These are phyloP conservation scores for Fonsecaea erecta DNA, from an alignment of 2,329 filamentous ascomycete species.

Conservation along the genomic window DNA sequence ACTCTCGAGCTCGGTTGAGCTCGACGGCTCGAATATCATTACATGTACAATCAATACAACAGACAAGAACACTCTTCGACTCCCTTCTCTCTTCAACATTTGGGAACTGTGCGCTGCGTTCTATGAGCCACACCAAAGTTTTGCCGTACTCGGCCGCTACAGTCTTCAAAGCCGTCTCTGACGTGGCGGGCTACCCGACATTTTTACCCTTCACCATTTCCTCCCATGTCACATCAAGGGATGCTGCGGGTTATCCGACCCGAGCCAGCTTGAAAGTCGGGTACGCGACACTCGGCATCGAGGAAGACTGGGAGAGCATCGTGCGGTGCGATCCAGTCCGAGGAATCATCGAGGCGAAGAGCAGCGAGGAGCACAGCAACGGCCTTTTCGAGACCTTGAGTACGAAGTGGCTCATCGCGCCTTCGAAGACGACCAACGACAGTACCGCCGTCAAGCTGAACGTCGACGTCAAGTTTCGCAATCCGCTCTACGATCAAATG, in stretches of 20 bases:
- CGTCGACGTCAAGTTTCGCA: slow-evolving; percentile 83
- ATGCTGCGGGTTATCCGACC: slow-evolving; percentile 63
- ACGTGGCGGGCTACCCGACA: slow-evolving; percentile 78
- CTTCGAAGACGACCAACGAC: slow-evolving; percentile 42
- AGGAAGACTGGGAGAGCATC: slow-evolving; percentile 80
- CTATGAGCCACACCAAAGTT: slow-evolving; percentile 72
- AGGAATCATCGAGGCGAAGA: slow-evolving; percentile 72
- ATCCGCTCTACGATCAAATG: slow-evolving; percentile 82
- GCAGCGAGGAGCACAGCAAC: slow-evolving; percentile 61
- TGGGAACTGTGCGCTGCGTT: slow-evolving; percentile 53
- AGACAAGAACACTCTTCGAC: slow-evolving; percentile 34
- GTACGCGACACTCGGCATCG: slow-evolving; percentile 71
- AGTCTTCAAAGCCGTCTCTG: slow-evolving; percentile 85
- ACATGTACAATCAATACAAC: slow-evolving; percentile 8
- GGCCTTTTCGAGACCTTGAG: slow-evolving; percentile 53
- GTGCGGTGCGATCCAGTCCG: slow-evolving; percentile 74
- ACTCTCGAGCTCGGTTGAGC: background rate
- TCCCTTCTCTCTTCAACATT: slow-evolving; percentile 36
- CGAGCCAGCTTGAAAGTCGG: slow-evolving; percentile 81
- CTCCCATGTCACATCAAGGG: slow-evolving; percentile 77
- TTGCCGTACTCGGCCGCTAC: slow-evolving; percentile 73
- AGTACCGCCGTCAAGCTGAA: slow-evolving; percentile 75
- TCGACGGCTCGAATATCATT: background rate
- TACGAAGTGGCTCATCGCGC: slow-evolving; percentile 50
- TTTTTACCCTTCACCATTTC: slow-evolving; percentile 92